Evolutionary conservation across 495 filamentous ascomycete genomes (phyloP), one percentile per base, ranked within the genome.

Genomic region (Penicillium paxilli): DNA sequence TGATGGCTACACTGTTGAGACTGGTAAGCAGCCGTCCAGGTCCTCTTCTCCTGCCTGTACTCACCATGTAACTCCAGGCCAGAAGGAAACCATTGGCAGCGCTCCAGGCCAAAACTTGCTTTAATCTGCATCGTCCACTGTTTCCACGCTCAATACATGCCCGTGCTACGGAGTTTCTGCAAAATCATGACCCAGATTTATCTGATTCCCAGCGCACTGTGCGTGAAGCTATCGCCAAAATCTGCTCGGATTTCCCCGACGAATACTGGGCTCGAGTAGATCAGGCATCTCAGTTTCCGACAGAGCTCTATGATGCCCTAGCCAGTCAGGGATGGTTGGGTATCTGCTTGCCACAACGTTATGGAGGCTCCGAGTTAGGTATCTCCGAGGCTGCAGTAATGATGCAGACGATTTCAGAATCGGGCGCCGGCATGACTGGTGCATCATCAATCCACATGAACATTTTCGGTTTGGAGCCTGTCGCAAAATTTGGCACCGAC

Each of bases 321-420:
- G 85, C 88, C 22, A 77, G 81, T 41, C 84, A 86, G 59, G 87
- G 88, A 8, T 92, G 88, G 87, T 76, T 93, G 11, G 88, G 89
- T 8, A 89, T 91, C 57, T 87, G 87, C 0, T 69, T 91, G 20
- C 87, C 87, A 0, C 82, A 86, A 59, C 73, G 81, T 14, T 77
- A 89, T 5, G 88, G 89, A 5, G 89, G 88, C 2, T 76, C 86
- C 6, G 86, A 58, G 9, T 33, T 61, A 52, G 73, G 73, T 0
- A 89, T 92, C 49, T 85, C 84, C 14, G 88, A 91, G 62, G 88
- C 89, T 9, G 87, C 87, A 2, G 86, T 90, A 78, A 89, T 92
- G 86, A 79, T 92, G 74, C 88, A 92, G 57, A 88, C 87, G 22
- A 88, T 91, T 49, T 77, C 86, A 14, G 87, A 90, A 71, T 83